Conservation (phyloP, 352 stramenopile species). For the Pythium chondricola region DNA sequence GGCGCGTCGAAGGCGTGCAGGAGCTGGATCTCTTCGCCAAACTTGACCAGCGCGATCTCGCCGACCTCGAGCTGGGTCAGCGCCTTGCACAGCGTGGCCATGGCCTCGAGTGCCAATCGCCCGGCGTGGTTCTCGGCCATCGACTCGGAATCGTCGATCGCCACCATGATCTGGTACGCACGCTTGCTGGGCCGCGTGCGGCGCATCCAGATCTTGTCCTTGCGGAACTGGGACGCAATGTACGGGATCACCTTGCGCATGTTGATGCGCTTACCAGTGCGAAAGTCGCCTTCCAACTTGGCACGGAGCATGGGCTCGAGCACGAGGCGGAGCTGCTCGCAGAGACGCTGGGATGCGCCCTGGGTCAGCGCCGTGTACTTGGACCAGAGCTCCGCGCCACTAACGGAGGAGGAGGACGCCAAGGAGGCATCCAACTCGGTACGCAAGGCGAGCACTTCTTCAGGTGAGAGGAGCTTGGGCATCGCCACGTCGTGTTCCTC, state of each 20-base stretch:
- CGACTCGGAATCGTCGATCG: constrained; percentile 99
- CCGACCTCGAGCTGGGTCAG: constrained; percentile 97
- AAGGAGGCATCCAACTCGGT: constrained; percentile 80
- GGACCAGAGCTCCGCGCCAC: constrained; percentile 84
- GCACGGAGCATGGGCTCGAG: constrained; percentile 97
- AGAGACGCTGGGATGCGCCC: constrained; percentile 91
- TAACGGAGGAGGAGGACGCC: constrained; percentile 47
- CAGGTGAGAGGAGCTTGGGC: constrained; percentile 39
- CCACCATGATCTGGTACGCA: constrained; percentile 98
- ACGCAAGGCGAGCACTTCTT: constrained; percentile 70
- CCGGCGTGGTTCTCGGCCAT: constrained; percentile 97
- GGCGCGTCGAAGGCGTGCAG: constrained; percentile 95
- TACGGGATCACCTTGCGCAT: constrained; percentile 99
- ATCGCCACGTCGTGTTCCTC: constrained; percentile 31
- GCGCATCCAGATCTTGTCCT: constrained; percentile 99
- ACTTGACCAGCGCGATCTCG: constrained; percentile 91
- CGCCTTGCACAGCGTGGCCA: constrained; percentile 96
- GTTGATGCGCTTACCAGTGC: constrained; percentile 99
- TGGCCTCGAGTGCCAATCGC: constrained; percentile 92
- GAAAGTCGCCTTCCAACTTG: constrained; percentile 98
- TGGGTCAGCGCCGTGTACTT: constrained; percentile 92
- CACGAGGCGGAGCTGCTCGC: constrained; percentile 97
- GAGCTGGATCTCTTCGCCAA: constrained; percentile 95
- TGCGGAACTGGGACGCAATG: constrained; percentile 99
- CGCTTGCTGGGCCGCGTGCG: constrained; percentile 97